Percentiles rank a stretch among this genome's conserved stretches.
Evolutionary conservation across 2,329 filamentous ascomycete genomes (phyloP).

Genomic region (Fusarium goolgardi): DNA sequence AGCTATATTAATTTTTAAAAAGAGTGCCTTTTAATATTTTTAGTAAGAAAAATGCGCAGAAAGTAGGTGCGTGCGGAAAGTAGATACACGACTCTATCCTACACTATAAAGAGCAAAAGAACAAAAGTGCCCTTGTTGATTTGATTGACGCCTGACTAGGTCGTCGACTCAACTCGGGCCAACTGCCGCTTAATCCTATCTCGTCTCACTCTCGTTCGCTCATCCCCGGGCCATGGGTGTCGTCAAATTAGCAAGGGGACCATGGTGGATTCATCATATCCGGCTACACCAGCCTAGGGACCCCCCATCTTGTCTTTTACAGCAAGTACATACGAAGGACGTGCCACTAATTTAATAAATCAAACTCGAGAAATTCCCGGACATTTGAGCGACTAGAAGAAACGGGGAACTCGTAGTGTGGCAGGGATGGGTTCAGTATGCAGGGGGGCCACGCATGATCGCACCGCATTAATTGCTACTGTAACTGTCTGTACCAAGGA

Average conservation of each 20-base stretch:
- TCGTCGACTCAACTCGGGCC: conserved; percentile 20
- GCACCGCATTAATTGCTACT: conserved; percentile 27
- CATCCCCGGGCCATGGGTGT: conserved; percentile 31
- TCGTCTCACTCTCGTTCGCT: conserved; percentile 32
- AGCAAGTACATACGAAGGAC: background rate
- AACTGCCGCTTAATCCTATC: conserved; percentile 20
- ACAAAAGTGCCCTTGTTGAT: conserved; percentile 8
- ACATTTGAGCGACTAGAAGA: conserved; percentile 1
- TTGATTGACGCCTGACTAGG: background rate
- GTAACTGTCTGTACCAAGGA: background rate
- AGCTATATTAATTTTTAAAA: no score
- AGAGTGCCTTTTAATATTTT: no score
- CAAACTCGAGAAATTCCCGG: conserved; percentile 30
- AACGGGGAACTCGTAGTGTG: conserved; percentile 12
- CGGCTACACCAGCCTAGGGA: background rate
- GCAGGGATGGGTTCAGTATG: conserved; percentile 30
- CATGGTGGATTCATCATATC: conserved; percentile 23
- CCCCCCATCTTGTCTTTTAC: background rate
- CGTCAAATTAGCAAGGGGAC: conserved; percentile 38
- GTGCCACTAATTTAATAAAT: conserved; percentile 19
- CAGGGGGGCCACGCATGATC: conserved; percentile 36
- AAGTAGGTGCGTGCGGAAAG: no score
- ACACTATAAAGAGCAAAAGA: conserved; percentile 2
- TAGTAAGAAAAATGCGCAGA: no score
- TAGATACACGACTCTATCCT: no score